Evolutionary conservation across 257 asterid genomes (phyloP).

Genomic region (Solanum pennellii): DNA sequence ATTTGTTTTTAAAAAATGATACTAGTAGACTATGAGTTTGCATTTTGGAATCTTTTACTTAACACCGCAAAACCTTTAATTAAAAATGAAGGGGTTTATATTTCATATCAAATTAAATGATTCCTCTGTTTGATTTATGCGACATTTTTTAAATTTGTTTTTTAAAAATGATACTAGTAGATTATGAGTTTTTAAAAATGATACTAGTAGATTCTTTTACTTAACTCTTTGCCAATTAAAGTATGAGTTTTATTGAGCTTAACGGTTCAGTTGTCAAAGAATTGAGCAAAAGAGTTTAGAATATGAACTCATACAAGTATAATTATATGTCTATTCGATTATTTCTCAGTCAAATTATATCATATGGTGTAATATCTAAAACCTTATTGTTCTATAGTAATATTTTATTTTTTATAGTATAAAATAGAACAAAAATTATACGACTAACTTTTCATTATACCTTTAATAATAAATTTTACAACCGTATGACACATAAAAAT

Average conservation of each 20-base stretch:
- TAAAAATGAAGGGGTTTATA: neutral
- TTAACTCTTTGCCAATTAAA: neutral
- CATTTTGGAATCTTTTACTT: neutral
- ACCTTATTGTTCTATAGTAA: neutral
- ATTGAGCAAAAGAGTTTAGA: no score
- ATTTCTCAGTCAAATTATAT: no score
- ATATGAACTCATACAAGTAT: neutral
- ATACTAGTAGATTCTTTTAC: neutral
- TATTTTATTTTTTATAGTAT: no score
- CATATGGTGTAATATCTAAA: neutral
- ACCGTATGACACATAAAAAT: neutral
- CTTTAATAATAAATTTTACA: neutral
- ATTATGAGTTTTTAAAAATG: no score
- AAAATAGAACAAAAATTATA: neutral
- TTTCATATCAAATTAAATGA: neutral
- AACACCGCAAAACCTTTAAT: neutral
- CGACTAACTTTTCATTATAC: neutral
- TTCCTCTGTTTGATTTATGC: neutral
- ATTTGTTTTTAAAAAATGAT: neutral
- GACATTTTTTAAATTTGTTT: neutral
- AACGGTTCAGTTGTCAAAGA: neutral
- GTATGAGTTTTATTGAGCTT: neutral
- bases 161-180: no score
- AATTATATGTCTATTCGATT: fast-evolving
- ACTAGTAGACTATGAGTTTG: no score